Percentiles rank a stretch among this genome's conserved stretches.
These are phyloP conservation scores for Trichoderma oligosporum DNA, from an alignment of 2,329 filamentous ascomycete genomes.

Conservation along the genomic window DNA sequence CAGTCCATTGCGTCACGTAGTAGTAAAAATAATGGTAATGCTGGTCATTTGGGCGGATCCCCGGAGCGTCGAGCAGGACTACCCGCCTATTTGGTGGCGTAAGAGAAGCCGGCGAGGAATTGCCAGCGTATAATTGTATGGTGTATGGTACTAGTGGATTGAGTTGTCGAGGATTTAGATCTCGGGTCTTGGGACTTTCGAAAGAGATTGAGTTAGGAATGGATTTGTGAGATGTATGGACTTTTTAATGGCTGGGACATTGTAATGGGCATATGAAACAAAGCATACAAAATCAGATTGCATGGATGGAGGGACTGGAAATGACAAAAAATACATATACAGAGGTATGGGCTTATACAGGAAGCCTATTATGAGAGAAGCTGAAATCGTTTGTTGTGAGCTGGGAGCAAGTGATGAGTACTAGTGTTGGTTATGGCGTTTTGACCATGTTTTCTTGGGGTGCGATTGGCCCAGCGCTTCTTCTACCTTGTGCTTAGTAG, in stretches of 20 bases:
- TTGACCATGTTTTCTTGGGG: neutral
- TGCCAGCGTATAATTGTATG: too few relatives aligned
- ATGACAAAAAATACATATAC: neutral
- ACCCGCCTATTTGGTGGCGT: conserved; percentile 33
- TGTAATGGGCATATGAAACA: too few relatives aligned
- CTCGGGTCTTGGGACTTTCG: neutral
- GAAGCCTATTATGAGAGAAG: neutral
- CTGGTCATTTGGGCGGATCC: conserved; percentile 44
- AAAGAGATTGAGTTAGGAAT: too few relatives aligned
- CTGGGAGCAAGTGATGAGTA: too few relatives aligned
- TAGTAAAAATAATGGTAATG: conserved; percentile 30
- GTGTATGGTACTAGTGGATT: too few relatives aligned
- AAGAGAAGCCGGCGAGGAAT: neutral
- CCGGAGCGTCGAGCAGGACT: conserved; percentile 38
- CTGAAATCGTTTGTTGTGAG: too few relatives aligned
- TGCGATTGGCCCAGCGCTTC: neutral
- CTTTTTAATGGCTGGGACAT: too few relatives aligned
- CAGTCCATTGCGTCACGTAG: conserved; percentile 24
- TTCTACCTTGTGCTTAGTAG: neutral
- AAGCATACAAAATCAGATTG: neutral
- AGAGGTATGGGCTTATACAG: neutral
- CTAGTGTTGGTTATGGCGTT: too few relatives aligned
- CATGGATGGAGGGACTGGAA: neutral
- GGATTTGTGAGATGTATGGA: neutral
- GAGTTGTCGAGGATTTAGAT: too few relatives aligned